A percentile compares a stretch with the other conserved stretches of the same genome.
Evolutionary conservation across 2,329 filamentous ascomycete genomes (phyloP).

Genomic region (Nigrograna mackinnonii): DNA sequence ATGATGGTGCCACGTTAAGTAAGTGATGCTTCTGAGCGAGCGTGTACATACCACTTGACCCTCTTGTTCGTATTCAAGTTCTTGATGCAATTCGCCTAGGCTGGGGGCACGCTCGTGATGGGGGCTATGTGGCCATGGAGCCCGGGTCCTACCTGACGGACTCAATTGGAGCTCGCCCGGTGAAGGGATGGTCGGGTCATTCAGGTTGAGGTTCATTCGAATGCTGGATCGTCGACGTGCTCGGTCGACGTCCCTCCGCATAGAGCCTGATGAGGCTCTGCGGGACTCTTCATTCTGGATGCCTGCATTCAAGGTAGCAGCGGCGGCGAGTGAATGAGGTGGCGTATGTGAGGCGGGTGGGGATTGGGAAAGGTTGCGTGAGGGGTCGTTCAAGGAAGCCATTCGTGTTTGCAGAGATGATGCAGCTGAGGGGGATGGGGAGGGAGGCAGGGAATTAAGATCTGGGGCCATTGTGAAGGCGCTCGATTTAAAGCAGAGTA

Average conservation of each 20-base stretch:
- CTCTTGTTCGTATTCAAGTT: conserved; percentile 79
- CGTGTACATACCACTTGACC: conserved; percentile 66
- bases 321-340: conserved; percentile 73
- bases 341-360: conserved; percentile 67
- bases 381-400: conserved; percentile 33
- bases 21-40: background rate
- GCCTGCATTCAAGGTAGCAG: conserved; percentile 77
- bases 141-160: conserved; percentile 29
- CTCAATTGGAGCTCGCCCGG: conserved; percentile 70
- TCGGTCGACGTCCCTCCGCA: conserved; percentile 42
- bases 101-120: conserved; percentile 71
- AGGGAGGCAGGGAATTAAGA: conserved; percentile 62
- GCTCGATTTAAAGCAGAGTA: no score
- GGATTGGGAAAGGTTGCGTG: conserved; percentile 47
- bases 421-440: conserved; percentile 41
- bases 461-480: conserved; percentile 57
- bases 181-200: conserved; percentile 68
- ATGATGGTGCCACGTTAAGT: background rate
- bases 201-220: conserved; percentile 73
- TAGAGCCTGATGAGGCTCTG: conserved; percentile 53
- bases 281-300: conserved; percentile 66
- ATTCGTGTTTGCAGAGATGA: conserved; percentile 25
- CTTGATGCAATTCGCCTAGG: conserved; percentile 76
- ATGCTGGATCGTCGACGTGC: conserved; percentile 69
- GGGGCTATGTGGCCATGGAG: conserved; percentile 52